phyloP scores from a whole-genome alignment of 257 asterid genomes.

The Scutellaria baicalensis region DNA sequence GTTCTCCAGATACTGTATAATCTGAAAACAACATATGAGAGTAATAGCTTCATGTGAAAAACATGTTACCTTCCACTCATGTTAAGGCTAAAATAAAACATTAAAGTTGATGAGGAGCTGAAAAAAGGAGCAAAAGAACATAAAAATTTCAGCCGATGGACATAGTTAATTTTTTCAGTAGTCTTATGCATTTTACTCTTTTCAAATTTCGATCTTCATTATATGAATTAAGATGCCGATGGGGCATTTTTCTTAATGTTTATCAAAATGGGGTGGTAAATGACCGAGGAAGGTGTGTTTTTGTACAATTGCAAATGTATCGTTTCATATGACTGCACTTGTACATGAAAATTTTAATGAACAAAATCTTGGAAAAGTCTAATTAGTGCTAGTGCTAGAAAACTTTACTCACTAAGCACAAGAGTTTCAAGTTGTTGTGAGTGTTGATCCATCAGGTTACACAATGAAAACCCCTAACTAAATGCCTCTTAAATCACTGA shows the following conservation, averaged over 20 bases:
- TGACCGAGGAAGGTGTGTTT: neutral
- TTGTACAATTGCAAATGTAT: neutral
- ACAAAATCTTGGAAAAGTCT: neutral
- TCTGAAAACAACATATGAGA: neutral
- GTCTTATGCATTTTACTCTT: neutral
- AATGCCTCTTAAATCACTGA: neutral
- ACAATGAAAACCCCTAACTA: neutral
- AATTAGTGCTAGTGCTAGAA: neutral
- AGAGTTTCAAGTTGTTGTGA: neutral
- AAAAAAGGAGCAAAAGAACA: neutral
- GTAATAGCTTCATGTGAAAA: neutral
- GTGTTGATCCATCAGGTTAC: neutral
- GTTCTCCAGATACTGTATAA: neutral
- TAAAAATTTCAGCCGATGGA: neutral
- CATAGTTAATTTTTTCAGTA: neutral
- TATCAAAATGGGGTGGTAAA: neutral
- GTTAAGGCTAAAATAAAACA: neutral
- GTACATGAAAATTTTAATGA: neutral
- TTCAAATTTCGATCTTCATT: neutral
- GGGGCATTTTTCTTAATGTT: neutral
- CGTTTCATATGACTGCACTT: neutral
- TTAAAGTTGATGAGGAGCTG: neutral
- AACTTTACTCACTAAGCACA: neutral
- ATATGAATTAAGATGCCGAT: neutral
- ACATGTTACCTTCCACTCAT: neutral